Evolutionary conservation across 2,329 filamentous ascomycete species (phyloP).

Genomic region (Saccharata proteae): DNA sequence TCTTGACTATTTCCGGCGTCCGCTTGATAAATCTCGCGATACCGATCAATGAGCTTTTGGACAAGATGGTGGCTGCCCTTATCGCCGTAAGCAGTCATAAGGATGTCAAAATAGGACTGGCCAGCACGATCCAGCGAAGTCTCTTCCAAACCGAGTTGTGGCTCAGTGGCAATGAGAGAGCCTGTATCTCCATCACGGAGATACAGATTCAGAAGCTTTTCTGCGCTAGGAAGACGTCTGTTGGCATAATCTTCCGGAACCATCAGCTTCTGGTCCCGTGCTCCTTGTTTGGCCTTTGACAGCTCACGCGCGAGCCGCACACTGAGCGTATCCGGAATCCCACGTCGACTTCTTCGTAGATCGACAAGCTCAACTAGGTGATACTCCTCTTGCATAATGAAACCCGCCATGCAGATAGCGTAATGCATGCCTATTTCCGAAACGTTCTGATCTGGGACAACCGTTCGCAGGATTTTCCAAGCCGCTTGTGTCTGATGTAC

Average conservation of each 20-base stretch:
- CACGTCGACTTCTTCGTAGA: conserved; percentile 26
- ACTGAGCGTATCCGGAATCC: conserved; percentile 28
- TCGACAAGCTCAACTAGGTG: conserved; percentile 41
- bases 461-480: conserved; percentile 38
- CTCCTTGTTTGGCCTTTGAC: conserved; percentile 12
- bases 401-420: conserved; percentile 41
- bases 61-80: conserved; percentile 25
- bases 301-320: conserved; percentile 30
- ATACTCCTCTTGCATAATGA: conserved; percentile 26
- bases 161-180: conserved; percentile 16
- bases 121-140: conserved; percentile 28
- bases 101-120: conserved; percentile 40
- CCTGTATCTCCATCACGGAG: conserved; percentile 17
- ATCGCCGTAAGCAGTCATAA: conserved; percentile 44
- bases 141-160: conserved; percentile 17
- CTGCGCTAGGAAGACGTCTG: conserved; percentile 16
- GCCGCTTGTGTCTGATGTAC: conserved; percentile 44
- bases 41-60: conserved; percentile 45
- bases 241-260: no score
- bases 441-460: conserved; percentile 37
- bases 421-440: conserved; percentile 38
- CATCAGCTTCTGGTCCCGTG: conserved; percentile 8
- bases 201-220: conserved; percentile 17
- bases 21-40: conserved; percentile 22
- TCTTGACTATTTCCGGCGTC: conserved; percentile 6